phyloP scores from a whole-genome alignment of 2,329 filamentous ascomycete species.

The Sclerotinia borealis region DNA sequence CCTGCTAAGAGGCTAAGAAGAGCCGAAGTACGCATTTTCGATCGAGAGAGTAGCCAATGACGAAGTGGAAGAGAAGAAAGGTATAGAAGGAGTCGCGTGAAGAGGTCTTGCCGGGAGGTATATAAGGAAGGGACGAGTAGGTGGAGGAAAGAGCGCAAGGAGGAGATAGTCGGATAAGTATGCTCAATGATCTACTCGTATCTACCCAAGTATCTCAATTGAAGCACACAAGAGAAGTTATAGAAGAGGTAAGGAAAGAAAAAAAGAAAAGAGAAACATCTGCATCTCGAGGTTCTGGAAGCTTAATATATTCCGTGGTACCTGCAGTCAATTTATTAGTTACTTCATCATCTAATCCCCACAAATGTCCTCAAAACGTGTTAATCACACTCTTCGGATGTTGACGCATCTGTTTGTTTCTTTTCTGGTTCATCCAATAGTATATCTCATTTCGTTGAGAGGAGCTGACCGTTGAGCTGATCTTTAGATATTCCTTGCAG shows the following conservation, averaged over 20 bases:
- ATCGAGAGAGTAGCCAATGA: background rate
- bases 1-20: conserved; percentile 7
- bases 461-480: background rate
- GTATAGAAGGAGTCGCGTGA: background rate
- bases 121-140: background rate
- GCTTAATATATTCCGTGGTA: conserved; percentile 3
- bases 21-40: conserved; percentile 8
- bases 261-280: background rate
- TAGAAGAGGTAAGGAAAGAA: background rate
- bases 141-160: background rate
- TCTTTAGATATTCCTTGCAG: conserved; percentile 5
- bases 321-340: background rate
- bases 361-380: background rate
- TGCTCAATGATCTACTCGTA: background rate
- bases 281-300: background rate
- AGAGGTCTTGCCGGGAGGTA: background rate
- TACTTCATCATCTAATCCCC: background rate
- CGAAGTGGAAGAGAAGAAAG: background rate
- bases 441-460: background rate
- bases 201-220: background rate
- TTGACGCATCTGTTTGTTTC: background rate
- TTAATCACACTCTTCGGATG: conserved; percentile 4
- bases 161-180: background rate
- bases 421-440: background rate
- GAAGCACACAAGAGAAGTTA: background rate